Evolutionary conservation across 1,284 basidiomycete species (phyloP).

Genomic region (Pascua guehoae): DNA sequence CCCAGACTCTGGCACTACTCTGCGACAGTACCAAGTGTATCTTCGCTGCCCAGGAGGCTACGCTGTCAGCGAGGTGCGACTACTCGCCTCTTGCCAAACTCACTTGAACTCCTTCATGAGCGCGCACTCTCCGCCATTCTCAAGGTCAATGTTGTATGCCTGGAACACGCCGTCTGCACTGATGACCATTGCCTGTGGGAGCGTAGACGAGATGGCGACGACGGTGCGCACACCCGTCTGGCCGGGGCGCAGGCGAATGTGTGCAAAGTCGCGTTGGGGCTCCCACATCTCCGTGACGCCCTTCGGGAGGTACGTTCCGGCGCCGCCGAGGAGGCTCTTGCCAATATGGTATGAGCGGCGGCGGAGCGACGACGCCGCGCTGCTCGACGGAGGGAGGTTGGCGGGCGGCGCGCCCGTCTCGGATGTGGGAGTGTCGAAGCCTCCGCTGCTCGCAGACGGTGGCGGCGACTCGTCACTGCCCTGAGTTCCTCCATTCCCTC

Average conservation of each 20-base stretch:
- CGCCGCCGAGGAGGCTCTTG: conserved; percentile 71
- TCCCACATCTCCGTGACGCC: conserved; percentile 96
- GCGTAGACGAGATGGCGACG: conserved; percentile 79
- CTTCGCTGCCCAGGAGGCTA: conserved; percentile 17
- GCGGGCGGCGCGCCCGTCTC: conserved; percentile 30
- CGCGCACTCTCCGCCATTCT: conserved; percentile 92
- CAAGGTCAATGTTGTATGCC: conserved; percentile 90
- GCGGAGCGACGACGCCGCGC: conserved; percentile 38
- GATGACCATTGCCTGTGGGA: conserved; percentile 94
- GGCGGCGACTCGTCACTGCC: conserved; percentile 12
- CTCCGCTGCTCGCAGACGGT: conserved; percentile 1
- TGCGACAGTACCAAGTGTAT: conserved; percentile 10
- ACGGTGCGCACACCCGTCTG: conserved; percentile 66
- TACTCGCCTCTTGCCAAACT: conserved; percentile 15
- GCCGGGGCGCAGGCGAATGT: conserved; percentile 75
- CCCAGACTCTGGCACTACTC: conserved; percentile 2
- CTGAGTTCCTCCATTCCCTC: neutral
- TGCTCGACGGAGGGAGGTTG: conserved; percentile 1
- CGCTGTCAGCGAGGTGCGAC: neutral
- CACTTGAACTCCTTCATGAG: conserved; percentile 86
- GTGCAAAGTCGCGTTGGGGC: conserved; percentile 91
- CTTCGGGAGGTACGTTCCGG: conserved; percentile 86
- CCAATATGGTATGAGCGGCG: conserved; percentile 72
- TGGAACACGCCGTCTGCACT: conserved; percentile 95
- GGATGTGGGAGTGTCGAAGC: conserved; percentile 26